Evolutionary conservation across 2,329 filamentous ascomycete genomes (phyloP), one percentile per base, ranked within the genome.

Genomic region (Aspergillus proliferans): DNA sequence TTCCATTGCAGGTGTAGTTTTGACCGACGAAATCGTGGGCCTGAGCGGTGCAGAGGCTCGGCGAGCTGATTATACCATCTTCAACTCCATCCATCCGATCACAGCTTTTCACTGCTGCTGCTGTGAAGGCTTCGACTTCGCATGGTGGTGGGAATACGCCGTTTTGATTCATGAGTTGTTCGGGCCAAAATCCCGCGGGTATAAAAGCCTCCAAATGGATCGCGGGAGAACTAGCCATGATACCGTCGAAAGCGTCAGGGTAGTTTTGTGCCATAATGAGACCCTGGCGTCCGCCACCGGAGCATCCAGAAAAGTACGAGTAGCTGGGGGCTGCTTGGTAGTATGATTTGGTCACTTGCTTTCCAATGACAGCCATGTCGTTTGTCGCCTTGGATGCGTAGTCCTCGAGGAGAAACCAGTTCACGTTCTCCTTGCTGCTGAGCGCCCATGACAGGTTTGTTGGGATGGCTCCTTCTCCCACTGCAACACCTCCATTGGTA

Each of bases 221-320:
- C 10, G 30, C 30, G 9, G 30, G 30, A 6, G 30, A 10, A 34
- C 7, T 47, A 9, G 79, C 74, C 1, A 81, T 53, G 8, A 79
- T 71, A 14, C 80, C 80, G 54, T 83, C 78, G 47, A 81, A 83
- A 46, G 80, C 78, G 0, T 74, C 67, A 0, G 81, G 79, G 51
- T 74, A 81, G 3, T 64, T 55, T 53, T 84, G 74, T 0, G 78
- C 76, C 8, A 76, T 42, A 49, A 58, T 52, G 6, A 56, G 47
- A 1, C 53, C 58, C 24, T 61, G 58, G 7, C 60, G 48, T 8
- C 59, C 60, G 14, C 60, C 60, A 3, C 40, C 46, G 1, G 57
- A 61, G 44, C 59, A 62, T 3, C 57, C 59, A 8, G 39, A 50
- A 39, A 47, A 62, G 24, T 62, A 61, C 1, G 58, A 55, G 26